Evolutionary conservation across 2,329 filamentous ascomycete genomes (phyloP), one percentile per base, ranked within the genome.

Genomic region (Aspergillus sp.): DNA sequence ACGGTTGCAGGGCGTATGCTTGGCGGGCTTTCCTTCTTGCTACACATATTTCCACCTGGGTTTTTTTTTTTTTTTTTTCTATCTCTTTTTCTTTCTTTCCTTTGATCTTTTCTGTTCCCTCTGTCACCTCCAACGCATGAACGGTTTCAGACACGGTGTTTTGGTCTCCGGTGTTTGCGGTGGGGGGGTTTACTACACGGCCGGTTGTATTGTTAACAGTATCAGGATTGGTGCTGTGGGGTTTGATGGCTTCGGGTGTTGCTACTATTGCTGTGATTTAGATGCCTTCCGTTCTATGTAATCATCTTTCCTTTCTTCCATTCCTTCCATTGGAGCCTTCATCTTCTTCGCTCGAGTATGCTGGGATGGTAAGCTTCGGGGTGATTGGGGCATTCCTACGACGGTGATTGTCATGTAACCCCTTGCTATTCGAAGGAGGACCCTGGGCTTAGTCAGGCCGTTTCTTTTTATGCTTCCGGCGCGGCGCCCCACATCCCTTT

Each of bases 131-230:
- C 55, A 47, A 49, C 53, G 56, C 56, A 53, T 58, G 51, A 23
- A 58, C 54, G 56, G 60, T 56, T 56, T 49, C 56, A 59, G 58
- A 61, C 47, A 20, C 43, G 46, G 52, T 55, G 61, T 60, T 62
- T 55, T 60, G 62, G 57, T 53, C 56, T 50, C 56, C 49, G 66
- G 66, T 65, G 66, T 68, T 68, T 58, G 43, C 60, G 54, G 44
- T 54, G 53, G 52, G 53, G 55, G 42, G 55, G 55, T 20, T 49
- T 58, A 53, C 46, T 53, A 49, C 25, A 50, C 49, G 51, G 51
- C 50, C 54, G 59, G 45, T 58, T 59, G 58, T 65, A 64, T 62
- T 65, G 62, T 58, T 66, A 66, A 56, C 57, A 57, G 19, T 42
- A 21, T 42, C 19, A 17, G 62, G 62, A 58, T 54, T 45, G 65